Evolutionary conservation across 176 grass and related monocot species (phyloP).

Genomic region (Zoysia pacifica): DNA sequence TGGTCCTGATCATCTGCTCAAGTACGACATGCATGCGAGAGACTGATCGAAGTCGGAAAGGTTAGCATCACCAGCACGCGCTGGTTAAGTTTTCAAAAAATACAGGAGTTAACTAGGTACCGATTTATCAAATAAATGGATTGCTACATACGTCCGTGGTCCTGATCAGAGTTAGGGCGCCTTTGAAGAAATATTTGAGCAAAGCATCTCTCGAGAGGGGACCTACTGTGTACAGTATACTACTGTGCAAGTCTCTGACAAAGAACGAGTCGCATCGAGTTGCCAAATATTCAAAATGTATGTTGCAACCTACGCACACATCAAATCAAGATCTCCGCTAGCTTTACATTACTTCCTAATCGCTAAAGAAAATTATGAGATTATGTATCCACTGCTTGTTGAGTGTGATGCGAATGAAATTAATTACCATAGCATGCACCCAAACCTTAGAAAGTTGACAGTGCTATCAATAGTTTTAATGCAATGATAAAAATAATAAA

Average conservation of each 20-base stretch:
- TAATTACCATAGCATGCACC: background rate
- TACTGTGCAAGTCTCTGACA: background rate
- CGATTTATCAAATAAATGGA: background rate
- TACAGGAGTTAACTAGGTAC: background rate
- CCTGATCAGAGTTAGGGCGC: background rate
- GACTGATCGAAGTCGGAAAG: background rate
- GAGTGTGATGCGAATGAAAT: background rate
- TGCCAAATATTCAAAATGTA: no score
- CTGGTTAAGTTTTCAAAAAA: background rate
- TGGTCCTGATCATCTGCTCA: background rate
- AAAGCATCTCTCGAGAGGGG: background rate
- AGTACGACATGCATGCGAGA: background rate
- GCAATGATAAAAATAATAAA: background rate
- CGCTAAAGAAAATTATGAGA: background rate
- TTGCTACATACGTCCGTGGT: slow-evolving; percentile 17
- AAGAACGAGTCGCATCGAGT: background rate
- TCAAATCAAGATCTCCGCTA: background rate
- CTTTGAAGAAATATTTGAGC: background rate
- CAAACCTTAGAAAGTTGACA: background rate
- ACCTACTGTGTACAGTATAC: no score
- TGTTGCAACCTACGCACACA: background rate
- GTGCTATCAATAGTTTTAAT: background rate
- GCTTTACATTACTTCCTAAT: background rate
- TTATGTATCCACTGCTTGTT: background rate
- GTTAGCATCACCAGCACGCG: background rate